Conservation (phyloP, 116 monocot genomes). For the Dioscorea cayenensis region DNA sequence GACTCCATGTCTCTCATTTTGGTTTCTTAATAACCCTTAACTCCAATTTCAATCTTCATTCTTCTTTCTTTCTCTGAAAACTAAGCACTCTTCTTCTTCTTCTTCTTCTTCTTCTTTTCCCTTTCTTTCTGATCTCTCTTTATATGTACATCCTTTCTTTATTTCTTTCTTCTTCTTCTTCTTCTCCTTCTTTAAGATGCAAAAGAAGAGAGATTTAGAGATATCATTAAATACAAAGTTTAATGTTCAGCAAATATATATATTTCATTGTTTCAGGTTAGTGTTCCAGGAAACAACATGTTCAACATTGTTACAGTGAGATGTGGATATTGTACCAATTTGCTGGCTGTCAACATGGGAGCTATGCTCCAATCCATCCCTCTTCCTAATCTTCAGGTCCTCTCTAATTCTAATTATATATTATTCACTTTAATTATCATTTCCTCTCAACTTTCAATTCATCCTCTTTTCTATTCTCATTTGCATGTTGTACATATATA, state of each 20-base stretch:
- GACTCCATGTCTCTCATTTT: not conserved
- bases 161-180: not conserved
- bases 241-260: not conserved
- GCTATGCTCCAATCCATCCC: slow-evolving; percentile 31
- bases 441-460: not conserved
- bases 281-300: slow-evolving; percentile 40
- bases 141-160: not conserved
- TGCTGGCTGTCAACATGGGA: slow-evolving; percentile 50
- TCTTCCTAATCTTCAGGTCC: slow-evolving; percentile 40
- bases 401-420: not conserved
- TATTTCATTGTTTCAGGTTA: slow-evolving; percentile 31
- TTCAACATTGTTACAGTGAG: slow-evolving; percentile 53
- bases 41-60: not conserved
- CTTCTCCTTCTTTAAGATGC: too few species aligned
- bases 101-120: slow-evolving; percentile 6
- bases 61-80: not conserved
- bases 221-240: too few species aligned
- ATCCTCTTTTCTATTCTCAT: not conserved
- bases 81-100: not conserved
- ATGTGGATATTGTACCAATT: slow-evolving; percentile 60
- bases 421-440: not conserved
- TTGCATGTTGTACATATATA: not conserved
- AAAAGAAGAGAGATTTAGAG: too few species aligned
- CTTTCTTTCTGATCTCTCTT: not conserved
- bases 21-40: too few species aligned